Evolutionary conservation across 2,329 filamentous ascomycete genomes (phyloP).

Genomic region (Stromatinia cepivora): DNA sequence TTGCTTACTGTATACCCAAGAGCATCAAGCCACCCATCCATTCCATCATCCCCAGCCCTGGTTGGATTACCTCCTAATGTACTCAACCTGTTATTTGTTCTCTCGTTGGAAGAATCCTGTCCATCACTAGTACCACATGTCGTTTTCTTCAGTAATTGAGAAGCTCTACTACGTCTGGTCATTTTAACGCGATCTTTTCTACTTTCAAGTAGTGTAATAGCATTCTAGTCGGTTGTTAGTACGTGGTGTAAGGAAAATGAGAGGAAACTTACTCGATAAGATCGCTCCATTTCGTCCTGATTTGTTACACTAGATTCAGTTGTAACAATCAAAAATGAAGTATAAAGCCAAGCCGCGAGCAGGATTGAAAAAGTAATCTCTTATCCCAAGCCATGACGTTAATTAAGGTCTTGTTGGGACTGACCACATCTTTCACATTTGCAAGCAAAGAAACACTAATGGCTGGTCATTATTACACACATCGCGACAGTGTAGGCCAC

Average conservation of each 20-base stretch:
- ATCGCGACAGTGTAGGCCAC: not conserved
- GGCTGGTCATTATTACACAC: too few species aligned
- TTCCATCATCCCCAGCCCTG: not conserved
- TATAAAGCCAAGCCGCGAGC: not conserved
- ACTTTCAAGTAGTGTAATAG: conserved; percentile 10
- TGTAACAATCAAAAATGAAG: not conserved
- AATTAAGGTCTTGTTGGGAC: not conserved
- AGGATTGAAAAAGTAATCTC: not conserved
- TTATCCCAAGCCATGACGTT: not conserved
- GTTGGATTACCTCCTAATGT: not conserved
- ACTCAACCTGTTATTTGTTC: not conserved
- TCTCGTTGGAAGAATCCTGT: not conserved
- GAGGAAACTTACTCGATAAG: not conserved
- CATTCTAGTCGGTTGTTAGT: not conserved
- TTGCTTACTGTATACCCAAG: conserved; percentile 15
- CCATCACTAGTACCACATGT: conserved; percentile 8
- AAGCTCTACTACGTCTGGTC: conserved; percentile 3
- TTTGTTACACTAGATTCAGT: not conserved
- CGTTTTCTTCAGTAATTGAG: conserved; percentile 10
- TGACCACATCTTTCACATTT: not conserved
- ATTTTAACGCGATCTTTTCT: not conserved
- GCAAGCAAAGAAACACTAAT: not conserved
- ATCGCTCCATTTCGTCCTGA: conserved; percentile 1
- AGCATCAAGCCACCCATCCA: conserved; percentile 18
- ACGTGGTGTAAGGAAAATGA: accelerated